These are phyloP conservation scores for Phytophthora tentaculata DNA, from an alignment of 352 stramenopile species.

Conservation along the genomic window DNA sequence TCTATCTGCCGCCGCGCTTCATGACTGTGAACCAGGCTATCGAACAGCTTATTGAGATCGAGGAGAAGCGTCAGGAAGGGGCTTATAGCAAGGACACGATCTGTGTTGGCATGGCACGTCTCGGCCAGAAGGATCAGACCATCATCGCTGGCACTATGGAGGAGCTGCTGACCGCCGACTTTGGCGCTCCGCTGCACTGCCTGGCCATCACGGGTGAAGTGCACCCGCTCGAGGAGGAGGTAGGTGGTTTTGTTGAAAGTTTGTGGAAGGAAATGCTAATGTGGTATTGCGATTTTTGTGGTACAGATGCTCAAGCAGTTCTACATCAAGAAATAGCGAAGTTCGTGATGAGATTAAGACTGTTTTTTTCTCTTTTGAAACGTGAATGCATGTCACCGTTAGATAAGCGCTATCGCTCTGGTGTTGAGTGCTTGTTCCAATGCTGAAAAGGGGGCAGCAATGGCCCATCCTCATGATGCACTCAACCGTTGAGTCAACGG, in stretches of 20 bases:
- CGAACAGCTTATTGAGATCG: conserved; percentile 96
- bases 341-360: background rate
- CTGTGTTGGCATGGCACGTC: conserved; percentile 94
- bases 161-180: conserved; percentile 94
- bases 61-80: conserved; percentile 86
- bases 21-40: conserved; percentile 97
- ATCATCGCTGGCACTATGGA: conserved; percentile 97
- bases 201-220: conserved; percentile 96
- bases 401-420: background rate
- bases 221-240: conserved; percentile 96
- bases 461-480: conserved; percentile 2
- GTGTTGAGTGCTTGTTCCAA: too few relatives aligned
- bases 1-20: conserved; percentile 96
- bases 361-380: background rate
- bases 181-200: conserved; percentile 96
- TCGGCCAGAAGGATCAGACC: conserved; percentile 92
- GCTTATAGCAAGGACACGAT: conserved; percentile 85
- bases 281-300: conserved; percentile 10
- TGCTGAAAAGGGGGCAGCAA: background rate
- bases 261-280: background rate
- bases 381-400: conserved; percentile 8
- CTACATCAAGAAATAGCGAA: conserved; percentile 50
- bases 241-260: conserved; percentile 27
- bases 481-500: background rate
- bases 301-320: conserved; percentile 69